Base-by-base conservation (phyloP, 331 rosid genomes). In the Rosa hybrid region DNA sequence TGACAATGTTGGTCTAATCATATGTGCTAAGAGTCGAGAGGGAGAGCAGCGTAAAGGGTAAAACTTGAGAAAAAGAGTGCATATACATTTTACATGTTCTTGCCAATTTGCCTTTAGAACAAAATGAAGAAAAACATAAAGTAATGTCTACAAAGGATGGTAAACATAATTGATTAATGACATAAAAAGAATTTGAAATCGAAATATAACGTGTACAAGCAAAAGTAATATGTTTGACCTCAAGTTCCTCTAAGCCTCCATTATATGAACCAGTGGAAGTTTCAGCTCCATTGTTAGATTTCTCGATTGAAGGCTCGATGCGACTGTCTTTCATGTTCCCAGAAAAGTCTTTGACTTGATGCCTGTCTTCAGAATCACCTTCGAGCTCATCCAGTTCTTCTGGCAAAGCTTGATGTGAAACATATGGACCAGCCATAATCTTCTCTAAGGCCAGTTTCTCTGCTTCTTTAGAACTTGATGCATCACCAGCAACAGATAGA, bases 231-330 rank as follows among this genome's bases (percentile, higher is more conserved):
- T 80, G 83, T 50, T 85, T 78, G 83, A 89, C 99, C 99, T 96
- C 99, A 69, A 96, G 99, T 90, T 96, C 98, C 77, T 93, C 99
- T 89, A 87, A 71, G 88, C 78, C 87, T 48, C 86, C 90, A 67
- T 68, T 84, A 74, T 63, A 80, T 74, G 85, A 80, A 83, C 67
- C 51, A 68, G 84, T 27, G 13, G 85, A 74, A 81, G 62, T 82
- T n/a, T 78, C 79, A 50, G 87, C 60, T 83, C 81, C 91, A 54
- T 62, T 69, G 60, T 81, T 75, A 41, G 81, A 83, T 78, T 83
- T 86, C 51, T 76, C 78, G 81, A 51, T 80, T 77, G 85, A 84
- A 82, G 89, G 72, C 59, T 86, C 88, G 34, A 71, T 5, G 49
- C 44, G 86, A 81, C 74, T 57, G 69, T 44, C 77, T 71, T 82